A percentile compares a stretch with the other conserved stretches of the same genome.
Evolutionary conservation across 768 basidiomycete species (phyloP).

Genomic region (Tylopilus subfusipes): DNA sequence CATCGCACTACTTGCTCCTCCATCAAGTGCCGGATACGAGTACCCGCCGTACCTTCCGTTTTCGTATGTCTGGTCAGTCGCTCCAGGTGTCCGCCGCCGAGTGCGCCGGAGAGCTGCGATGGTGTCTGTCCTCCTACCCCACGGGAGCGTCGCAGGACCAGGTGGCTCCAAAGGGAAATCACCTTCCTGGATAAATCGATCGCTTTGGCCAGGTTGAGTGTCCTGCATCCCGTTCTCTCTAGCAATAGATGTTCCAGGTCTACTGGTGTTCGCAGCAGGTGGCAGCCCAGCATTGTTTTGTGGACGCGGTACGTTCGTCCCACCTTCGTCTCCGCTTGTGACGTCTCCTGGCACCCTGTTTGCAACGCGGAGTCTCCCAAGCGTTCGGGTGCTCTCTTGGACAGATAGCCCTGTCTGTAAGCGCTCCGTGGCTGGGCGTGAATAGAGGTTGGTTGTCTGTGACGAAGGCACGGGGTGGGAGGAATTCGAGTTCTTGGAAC

Average conservation of each 20-base stretch:
- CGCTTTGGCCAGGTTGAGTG: background rate
- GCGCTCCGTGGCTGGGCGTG: slow-evolving; percentile 16
- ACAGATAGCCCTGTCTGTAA: slow-evolving; percentile 20
- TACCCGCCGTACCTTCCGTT: slow-evolving; percentile 14
- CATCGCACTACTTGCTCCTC: background rate
- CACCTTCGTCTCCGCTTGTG: slow-evolving; percentile 35
- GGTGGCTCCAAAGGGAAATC: slow-evolving; percentile 14
- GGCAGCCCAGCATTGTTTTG: background rate
- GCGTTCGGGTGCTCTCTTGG: slow-evolving; percentile 33
- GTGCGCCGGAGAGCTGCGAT: slow-evolving; percentile 20
- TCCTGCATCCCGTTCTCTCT: background rate
- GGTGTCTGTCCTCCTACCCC: slow-evolving; percentile 30
- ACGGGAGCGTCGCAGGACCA: slow-evolving; percentile 21
- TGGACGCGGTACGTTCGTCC: slow-evolving; percentile 7
- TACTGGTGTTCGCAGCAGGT: background rate
- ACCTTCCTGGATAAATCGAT: background rate
- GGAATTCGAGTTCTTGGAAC: slow-evolving; percentile 6
- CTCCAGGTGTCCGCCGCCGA: slow-evolving; percentile 5
- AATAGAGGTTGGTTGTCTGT: background rate
- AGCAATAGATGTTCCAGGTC: background rate
- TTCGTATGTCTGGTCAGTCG: slow-evolving; percentile 4
- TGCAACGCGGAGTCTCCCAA: slow-evolving; percentile 46
- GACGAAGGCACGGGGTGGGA: slow-evolving; percentile 4
- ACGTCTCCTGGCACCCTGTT: slow-evolving; percentile 48
- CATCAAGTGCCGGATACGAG: slow-evolving; percentile 7